Evolutionary conservation across 495 filamentous ascomycete species (phyloP).

Genomic region (Neurospora sp.): DNA sequence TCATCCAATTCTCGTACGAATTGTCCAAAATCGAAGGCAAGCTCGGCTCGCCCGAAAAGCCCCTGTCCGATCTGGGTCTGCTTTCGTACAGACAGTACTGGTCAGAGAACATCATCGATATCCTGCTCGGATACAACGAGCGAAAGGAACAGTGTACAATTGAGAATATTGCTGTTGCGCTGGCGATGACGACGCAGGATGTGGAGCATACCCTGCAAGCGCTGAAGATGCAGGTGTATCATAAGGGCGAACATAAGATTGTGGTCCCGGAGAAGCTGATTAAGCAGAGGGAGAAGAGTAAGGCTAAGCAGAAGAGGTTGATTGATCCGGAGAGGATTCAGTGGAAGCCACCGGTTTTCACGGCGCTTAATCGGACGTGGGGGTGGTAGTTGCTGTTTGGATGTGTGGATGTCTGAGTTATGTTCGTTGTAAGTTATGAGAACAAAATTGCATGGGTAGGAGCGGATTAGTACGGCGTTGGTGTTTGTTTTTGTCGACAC

Average conservation of each 20-base stretch:
- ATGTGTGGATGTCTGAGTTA: not conserved
- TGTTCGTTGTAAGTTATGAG: not conserved
- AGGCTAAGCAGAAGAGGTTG: conserved; percentile 56
- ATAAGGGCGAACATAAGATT: conserved; percentile 90
- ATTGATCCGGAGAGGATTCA: conserved; percentile 71
- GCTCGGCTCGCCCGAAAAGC: conserved; percentile 91
- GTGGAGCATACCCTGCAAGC: conserved; percentile 89
- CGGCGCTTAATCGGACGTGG: conserved; percentile 82
- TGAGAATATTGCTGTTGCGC: conserved; percentile 65
- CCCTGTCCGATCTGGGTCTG: conserved; percentile 84
- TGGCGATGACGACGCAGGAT: conserved; percentile 91
- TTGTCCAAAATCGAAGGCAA: conserved; percentile 91
- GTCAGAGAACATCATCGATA: conserved; percentile 84
- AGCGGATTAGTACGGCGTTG: not conserved
- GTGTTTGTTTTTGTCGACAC: not conserved
- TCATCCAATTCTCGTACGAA: conserved; percentile 98
- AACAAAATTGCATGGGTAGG: not conserved
- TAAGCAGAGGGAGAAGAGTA: conserved; percentile 65
- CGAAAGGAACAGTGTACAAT: conserved; percentile 62
- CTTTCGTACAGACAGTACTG: conserved; percentile 93
- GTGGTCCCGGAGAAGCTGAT: conserved; percentile 61
- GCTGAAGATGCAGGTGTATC: conserved; percentile 87
- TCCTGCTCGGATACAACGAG: conserved; percentile 56
- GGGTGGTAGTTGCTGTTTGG: conserved; percentile 59
- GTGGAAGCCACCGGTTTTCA: conserved; percentile 96